These are phyloP conservation scores for Solanum sitiens DNA, from an alignment of 257 asterid genomes.

Conservation along the genomic window DNA sequence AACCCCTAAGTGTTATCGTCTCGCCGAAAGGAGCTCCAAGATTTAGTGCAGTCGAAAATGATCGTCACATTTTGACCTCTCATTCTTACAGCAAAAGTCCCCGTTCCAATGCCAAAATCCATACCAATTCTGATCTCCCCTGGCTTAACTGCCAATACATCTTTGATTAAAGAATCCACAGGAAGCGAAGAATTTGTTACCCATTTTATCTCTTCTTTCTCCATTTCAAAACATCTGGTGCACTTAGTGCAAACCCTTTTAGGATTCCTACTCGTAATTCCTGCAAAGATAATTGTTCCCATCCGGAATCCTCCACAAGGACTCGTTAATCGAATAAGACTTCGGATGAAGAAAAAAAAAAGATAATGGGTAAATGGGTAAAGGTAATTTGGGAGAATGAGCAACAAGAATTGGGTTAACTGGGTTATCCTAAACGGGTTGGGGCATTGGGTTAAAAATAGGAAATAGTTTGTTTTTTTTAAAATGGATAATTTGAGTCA, in stretches of 20 bases:
- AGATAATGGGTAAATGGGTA: too few relatives aligned
- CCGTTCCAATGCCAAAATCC: constrained; percentile 74
- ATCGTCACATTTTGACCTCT: constrained; percentile 65
- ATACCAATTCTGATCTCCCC: constrained; percentile 71
- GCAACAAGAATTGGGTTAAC: too few relatives aligned
- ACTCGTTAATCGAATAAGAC: constrained; percentile 76
- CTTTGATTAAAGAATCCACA: constrained; percentile 39
- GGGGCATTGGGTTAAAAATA: too few relatives aligned
- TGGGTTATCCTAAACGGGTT: too few relatives aligned
- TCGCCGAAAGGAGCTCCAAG: constrained; percentile 90
- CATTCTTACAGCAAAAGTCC: constrained; percentile 81
- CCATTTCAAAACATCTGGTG: constrained; percentile 82
- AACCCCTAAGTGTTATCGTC: constrained; percentile 70
- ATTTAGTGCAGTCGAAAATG: constrained; percentile 61
- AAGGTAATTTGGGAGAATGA: too few relatives aligned
- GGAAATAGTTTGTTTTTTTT: too few relatives aligned
- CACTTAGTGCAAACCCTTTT: constrained; percentile 63
- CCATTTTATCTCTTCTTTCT: constrained; percentile 72
- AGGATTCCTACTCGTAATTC: constrained; percentile 63
- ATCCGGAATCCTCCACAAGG: constrained; percentile 72
- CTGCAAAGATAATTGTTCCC: constrained; percentile 71
- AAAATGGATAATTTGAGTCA: too few relatives aligned
- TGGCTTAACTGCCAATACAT: constrained; percentile 39
- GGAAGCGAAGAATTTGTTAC: constrained; percentile 25
- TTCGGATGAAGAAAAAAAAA: too few relatives aligned